phyloP scores from a whole-genome alignment of 257 asterid species.

The Gentiana macrophylla region DNA sequence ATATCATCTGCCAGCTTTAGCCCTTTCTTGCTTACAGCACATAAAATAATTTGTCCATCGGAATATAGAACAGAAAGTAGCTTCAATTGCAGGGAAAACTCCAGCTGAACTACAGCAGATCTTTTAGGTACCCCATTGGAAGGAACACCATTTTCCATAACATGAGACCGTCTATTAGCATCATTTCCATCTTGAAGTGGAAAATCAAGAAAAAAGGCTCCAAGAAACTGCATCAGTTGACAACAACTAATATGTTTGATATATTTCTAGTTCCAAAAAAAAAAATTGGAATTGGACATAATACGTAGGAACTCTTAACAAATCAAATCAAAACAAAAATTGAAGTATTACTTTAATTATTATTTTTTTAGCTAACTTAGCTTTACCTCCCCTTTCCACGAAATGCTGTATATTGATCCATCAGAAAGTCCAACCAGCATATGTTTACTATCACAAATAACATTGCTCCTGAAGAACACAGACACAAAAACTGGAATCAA shows the following conservation, averaged over 20 bases:
- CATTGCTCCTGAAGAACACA: conserved; percentile 71
- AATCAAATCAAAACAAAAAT: no score
- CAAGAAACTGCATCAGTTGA: conserved; percentile 53
- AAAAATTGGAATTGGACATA: background rate
- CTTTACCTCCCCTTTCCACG: conserved; percentile 99
- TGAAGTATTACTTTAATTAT: no score
- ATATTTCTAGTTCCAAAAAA: background rate
- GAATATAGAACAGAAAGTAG: conserved; percentile 65
- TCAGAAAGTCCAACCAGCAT: conserved; percentile 89
- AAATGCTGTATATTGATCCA: conserved; percentile 90
- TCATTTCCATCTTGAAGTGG: conserved; percentile 30
- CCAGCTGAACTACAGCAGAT: conserved; percentile 65
- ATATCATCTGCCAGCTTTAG: conserved; percentile 57
- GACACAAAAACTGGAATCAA: conserved; percentile 2
- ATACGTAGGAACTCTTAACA: background rate
- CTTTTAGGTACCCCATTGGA: conserved; percentile 31
- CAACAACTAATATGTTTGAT: background rate
- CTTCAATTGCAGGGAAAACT: conserved; percentile 50
- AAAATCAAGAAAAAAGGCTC: conserved; percentile 52
- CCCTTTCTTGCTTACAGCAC: conserved; percentile 91
- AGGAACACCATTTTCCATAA: conserved; percentile 52
- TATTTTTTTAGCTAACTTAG: background rate
- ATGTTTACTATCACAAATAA: conserved; percentile 84
- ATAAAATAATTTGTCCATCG: conserved; percentile 66
- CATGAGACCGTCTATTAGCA: conserved; percentile 34